phyloP scores from a whole-genome alignment of 495 filamentous ascomycete species.

The Jackrogersella multiformis region DNA sequence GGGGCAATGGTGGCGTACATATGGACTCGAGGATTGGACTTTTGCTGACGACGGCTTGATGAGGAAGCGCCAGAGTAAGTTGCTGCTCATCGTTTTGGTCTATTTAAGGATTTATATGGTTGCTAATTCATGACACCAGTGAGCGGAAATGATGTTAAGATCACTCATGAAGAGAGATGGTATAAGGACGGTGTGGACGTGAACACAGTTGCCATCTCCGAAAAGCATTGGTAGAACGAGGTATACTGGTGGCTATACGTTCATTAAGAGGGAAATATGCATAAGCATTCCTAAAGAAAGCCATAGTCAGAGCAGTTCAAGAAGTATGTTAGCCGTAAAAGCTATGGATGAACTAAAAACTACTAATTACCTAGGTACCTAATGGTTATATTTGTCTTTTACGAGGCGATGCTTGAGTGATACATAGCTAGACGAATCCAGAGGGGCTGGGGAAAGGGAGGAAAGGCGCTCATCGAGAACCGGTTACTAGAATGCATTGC shows the following conservation, averaged over 20 bases:
- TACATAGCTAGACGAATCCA: too few species aligned
- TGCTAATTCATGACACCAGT: conserved; percentile 46
- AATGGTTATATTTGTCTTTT: too few species aligned
- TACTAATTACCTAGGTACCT: too few species aligned
- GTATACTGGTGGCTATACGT: too few species aligned
- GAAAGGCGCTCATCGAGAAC: neutral
- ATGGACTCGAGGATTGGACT: conserved; percentile 93
- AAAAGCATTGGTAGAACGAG: conserved; percentile 75
- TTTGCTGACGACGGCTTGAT: conserved; percentile 82
- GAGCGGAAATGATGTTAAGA: conserved; percentile 87
- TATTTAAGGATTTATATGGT: neutral
- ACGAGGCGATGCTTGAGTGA: too few species aligned
- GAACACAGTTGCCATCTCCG: conserved; percentile 72
- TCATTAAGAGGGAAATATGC: too few species aligned
- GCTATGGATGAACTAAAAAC: too few species aligned
- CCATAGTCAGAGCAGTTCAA: neutral
- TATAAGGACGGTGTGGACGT: conserved; percentile 78
- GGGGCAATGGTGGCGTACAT: conserved; percentile 89
- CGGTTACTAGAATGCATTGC: neutral
- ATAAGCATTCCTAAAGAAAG: too few species aligned
- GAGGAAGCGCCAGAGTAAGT: conserved; percentile 76
- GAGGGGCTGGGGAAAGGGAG: too few species aligned
- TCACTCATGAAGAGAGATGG: conserved; percentile 71
- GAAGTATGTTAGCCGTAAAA: too few species aligned
- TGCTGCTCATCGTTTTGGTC: neutral